Conservation (phyloP, 768 basidiomycete species). For the Clitopilus passeckerianus region DNA sequence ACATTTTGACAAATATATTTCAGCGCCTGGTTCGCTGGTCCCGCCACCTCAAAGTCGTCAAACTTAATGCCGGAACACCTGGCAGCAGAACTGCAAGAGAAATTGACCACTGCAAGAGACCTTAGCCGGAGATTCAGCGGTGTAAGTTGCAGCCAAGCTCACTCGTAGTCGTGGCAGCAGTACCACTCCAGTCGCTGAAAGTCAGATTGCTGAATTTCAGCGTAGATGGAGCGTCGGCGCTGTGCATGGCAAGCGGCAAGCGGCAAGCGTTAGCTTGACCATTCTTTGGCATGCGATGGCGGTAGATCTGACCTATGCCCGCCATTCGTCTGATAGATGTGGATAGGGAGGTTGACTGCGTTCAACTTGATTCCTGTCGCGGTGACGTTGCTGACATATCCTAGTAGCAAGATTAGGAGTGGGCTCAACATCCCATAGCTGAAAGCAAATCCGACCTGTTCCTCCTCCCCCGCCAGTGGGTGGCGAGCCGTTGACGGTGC, state of each 20-base stretch:
- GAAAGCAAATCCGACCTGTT: conserved; percentile 24
- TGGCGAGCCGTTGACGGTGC: conserved; percentile 42
- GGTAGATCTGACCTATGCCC: conserved; percentile 31
- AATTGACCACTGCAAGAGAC: conserved; percentile 35
- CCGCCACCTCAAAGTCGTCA: conserved; percentile 29
- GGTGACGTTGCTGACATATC: conserved; percentile 38
- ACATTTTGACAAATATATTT: conserved; percentile 45
- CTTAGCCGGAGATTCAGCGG: neutral
- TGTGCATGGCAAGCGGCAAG: no score
- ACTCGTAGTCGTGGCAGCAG: conserved; percentile 34
- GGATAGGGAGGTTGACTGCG: conserved; percentile 38
- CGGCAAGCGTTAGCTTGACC: neutral
- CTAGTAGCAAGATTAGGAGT: conserved; percentile 16
- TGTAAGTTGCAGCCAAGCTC: conserved; percentile 5
- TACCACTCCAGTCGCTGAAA: conserved; percentile 45
- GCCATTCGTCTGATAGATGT: conserved; percentile 48
- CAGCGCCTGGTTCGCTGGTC: conserved; percentile 29
- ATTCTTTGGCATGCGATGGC: neutral
- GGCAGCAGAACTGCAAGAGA: conserved; percentile 44
- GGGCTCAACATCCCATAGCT: neutral
- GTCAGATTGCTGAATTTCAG: conserved; percentile 41
- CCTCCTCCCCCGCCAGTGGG: conserved; percentile 56
- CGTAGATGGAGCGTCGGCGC: conserved; percentile 44
- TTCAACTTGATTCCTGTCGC: conserved; percentile 39
- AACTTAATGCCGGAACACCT: conserved; percentile 43